A percentile compares a stretch with the other conserved stretches of the same genome.
phyloP scores from a whole-genome alignment of 345 rosid species.

The Moricandia arvensis region DNA sequence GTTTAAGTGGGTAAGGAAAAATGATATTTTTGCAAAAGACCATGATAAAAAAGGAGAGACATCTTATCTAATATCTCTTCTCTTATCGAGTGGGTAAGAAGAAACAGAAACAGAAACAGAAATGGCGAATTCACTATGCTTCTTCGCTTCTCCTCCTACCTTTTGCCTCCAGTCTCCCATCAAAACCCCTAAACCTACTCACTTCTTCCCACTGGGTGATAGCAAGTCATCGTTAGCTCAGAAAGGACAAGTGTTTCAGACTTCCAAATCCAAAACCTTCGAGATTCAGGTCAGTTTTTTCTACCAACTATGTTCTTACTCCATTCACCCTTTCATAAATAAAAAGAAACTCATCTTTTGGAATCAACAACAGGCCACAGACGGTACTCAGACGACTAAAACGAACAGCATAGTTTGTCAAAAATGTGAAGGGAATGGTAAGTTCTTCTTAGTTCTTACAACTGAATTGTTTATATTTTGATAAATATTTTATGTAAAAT shows the following conservation, averaged over 20 bases:
- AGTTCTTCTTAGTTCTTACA: slow-evolving; percentile 4
- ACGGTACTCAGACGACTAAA: slow-evolving; percentile 42
- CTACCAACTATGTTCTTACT: background rate
- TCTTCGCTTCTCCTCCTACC: slow-evolving; percentile 35
- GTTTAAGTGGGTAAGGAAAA: background rate
- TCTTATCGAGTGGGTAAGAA: slow-evolving; percentile 39
- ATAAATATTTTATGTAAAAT: slow-evolving; percentile 11
- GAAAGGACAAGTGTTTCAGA: slow-evolving; percentile 45
- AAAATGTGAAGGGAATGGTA: slow-evolving; percentile 81
- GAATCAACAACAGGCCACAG: slow-evolving; percentile 50
- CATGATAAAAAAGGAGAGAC: background rate
- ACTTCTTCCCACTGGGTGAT: slow-evolving; percentile 15
- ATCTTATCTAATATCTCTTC: slow-evolving; percentile 23
- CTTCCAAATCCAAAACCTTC: slow-evolving; percentile 51
- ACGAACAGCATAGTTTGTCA: slow-evolving; percentile 62
- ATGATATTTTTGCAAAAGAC: slow-evolving; percentile 17
- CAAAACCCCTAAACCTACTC: slow-evolving; percentile 13
- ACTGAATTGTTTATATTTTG: background rate
- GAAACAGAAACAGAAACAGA: slow-evolving; percentile 19
- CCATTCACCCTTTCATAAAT: background rate
- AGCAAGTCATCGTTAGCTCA: slow-evolving; percentile 1
- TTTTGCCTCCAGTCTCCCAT: slow-evolving; percentile 24
- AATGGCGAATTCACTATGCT: slow-evolving; percentile 37
- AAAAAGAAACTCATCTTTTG: slow-evolving; percentile 7
- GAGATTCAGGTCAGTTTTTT: slow-evolving; percentile 47